Base-by-base conservation (phyloP, 192 early-diverging fungal species). In the Gonapodya prolifera region DNA sequence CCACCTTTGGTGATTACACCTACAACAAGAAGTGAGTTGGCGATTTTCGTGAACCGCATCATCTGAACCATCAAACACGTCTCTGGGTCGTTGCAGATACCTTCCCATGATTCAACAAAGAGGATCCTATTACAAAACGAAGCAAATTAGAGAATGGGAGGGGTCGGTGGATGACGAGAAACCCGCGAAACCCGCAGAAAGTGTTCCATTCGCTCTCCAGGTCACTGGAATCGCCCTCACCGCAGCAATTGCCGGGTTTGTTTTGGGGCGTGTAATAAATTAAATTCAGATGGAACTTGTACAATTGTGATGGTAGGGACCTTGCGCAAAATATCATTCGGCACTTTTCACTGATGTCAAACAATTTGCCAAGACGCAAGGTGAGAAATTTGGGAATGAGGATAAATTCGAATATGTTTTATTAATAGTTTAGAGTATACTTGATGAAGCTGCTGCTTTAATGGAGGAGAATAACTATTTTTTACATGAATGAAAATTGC, bases 1-100 rank as follows among this genome's bases (percentile, higher is more conserved):
- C 29, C 71, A 73, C 2, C 8, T 30, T 16, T 29, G 32, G 32
- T 8, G 32, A 73, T 2, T 73, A 73, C 71, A 30, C 16, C 8
- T 73, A 73, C 71, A 73, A 73, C 71, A 73, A 32, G 31, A 18
- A 32, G 71, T 73, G 71, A 18, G 71, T 73, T 73, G 45, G 8
- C 8, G 45, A 61, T 61, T 61, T 8, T 61, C 45, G 45, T n/a
- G n/a, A n/a, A n/a, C n/a, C n/a, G n/a, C n/a, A n/a, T n/a, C n/a
- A n/a, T 61, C 45, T 61, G 45, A 61, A 61, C 8, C 45, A 16
- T 61, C 8, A 16, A 23, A 61, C 45, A 8, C n/a, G n/a, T n/a
- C n/a, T n/a, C n/a, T n/a, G n/a, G n/a, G n/a, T n/a, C n/a, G n/a
- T n/a, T n/a, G n/a, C 45, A 61, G 45, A 61, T 61, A 61, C 23